These are phyloP conservation scores for Elsinoe arachidis DNA, from an alignment of 2,329 filamentous ascomycete genomes.

Conservation along the genomic window DNA sequence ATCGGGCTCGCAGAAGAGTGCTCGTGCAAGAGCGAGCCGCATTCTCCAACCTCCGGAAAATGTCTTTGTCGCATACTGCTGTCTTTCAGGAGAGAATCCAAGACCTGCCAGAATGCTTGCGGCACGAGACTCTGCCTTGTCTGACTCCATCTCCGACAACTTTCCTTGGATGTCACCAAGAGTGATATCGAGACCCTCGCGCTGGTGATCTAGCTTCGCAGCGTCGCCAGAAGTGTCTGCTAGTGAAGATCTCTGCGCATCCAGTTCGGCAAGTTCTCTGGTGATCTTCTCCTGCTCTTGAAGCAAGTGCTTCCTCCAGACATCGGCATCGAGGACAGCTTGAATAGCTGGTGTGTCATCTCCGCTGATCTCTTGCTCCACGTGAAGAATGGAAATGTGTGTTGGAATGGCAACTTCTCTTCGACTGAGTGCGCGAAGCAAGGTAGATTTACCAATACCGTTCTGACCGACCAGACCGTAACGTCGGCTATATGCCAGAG, in stretches of 20 bases:
- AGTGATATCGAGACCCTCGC: constrained; percentile 82
- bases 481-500: constrained; percentile 80
- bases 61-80: constrained; percentile 88
- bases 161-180: constrained; percentile 87
- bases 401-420: constrained; percentile 92
- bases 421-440: constrained; percentile 81
- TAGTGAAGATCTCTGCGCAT: constrained; percentile 66
- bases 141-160: constrained; percentile 95
- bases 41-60: constrained; percentile 99
- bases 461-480: constrained; percentile 99
- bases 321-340: constrained; percentile 92
- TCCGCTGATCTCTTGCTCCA: constrained; percentile 95
- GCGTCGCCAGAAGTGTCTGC: constrained; percentile 91
- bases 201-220: constrained; percentile 71
- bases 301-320: constrained; percentile 94
- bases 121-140: constrained; percentile 91
- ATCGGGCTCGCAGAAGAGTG: constrained; percentile 96
- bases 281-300: constrained; percentile 82
- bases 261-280: constrained; percentile 64
- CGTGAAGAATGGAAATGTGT: constrained; percentile 97
- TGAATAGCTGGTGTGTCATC: constrained; percentile 93
- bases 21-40: constrained; percentile 87
- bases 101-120: constrained; percentile 95
- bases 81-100: constrained; percentile 87
- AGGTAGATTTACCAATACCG: constrained; percentile 83